A percentile compares a stretch with the other conserved stretches of the same genome.
Evolutionary conservation across 163 green algal species (phyloP).

Genomic region (Chloromonas sp.): DNA sequence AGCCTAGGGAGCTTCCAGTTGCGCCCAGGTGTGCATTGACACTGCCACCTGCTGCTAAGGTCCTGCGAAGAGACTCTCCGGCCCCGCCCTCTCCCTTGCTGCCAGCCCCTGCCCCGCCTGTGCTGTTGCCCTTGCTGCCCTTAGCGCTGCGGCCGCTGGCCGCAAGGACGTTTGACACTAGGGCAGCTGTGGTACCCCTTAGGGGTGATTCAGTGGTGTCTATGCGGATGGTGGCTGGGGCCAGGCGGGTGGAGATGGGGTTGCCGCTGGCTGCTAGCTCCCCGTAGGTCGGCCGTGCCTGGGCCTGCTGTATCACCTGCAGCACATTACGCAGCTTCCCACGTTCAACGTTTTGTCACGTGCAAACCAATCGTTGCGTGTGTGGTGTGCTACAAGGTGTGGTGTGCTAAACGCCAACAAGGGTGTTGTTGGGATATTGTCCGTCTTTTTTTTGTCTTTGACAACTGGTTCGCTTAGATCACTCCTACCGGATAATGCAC

Average conservation of each 20-base stretch:
- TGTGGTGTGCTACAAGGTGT: too few relatives aligned
- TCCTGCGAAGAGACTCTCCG: too few relatives aligned
- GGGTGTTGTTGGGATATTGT: too few relatives aligned
- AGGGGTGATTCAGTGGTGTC: neutral
- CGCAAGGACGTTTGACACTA: neutral
- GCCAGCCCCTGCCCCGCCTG: too few relatives aligned
- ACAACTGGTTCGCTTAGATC: too few relatives aligned
- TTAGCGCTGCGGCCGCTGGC: neutral
- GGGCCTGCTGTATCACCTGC: conserved; percentile 7
- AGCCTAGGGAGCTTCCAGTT: neutral
- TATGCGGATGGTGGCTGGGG: neutral
- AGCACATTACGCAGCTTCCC: neutral
- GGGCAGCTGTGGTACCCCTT: neutral
- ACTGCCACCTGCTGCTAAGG: neutral
- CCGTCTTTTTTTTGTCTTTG: too few relatives aligned
- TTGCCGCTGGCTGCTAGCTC: conserved; percentile 3
- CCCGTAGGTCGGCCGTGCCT: neutral
- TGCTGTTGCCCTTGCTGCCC: neutral
- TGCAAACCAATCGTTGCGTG: too few relatives aligned
- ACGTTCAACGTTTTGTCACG: too few relatives aligned
- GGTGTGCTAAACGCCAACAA: too few relatives aligned
- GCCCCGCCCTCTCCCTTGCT: too few relatives aligned
- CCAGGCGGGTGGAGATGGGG: neutral
- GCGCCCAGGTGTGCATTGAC: neutral
- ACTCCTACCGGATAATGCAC: too few relatives aligned